Percentiles rank a stretch among this genome's conserved stretches.
Evolutionary conservation across 1,284 basidiomycete genomes (phyloP).

Genomic region (Gomphus bonarii): DNA sequence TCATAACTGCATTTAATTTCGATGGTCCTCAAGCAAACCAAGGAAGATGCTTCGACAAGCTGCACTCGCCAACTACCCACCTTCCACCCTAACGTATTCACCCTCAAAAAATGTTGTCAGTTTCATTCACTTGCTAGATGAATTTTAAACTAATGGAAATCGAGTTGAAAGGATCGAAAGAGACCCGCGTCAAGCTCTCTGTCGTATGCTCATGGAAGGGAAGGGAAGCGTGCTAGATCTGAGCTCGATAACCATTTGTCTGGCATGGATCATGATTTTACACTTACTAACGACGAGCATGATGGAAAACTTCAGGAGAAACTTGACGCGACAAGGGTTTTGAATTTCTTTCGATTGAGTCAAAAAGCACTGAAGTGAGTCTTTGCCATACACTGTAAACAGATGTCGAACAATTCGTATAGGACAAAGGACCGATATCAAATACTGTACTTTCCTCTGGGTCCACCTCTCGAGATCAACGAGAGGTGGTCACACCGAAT

Average conservation of each 20-base stretch:
- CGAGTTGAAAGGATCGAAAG: background rate
- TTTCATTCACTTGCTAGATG: background rate
- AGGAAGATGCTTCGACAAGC: constrained; percentile 2
- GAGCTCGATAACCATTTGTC: background rate
- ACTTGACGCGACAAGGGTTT: constrained; percentile 22
- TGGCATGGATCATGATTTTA: background rate
- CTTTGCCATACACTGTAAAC: constrained; percentile 12
- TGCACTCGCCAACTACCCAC: background rate
- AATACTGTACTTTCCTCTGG: constrained; percentile 62
- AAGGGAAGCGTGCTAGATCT: background rate
- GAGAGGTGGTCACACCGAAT: constrained; percentile 39
- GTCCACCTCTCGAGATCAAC: constrained; percentile 37
- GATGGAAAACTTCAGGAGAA: constrained; percentile 23
- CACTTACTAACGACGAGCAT: constrained; percentile 22
- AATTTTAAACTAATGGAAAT: background rate
- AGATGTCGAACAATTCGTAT: constrained; percentile 18
- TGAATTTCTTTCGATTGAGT: constrained; percentile 42
- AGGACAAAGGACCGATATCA: constrained; percentile 51
- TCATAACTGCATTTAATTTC: background rate
- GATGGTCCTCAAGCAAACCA: background rate
- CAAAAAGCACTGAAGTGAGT: constrained; percentile 12
- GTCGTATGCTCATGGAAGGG: background rate
- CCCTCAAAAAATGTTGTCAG: background rate
- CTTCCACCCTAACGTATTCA: background rate
- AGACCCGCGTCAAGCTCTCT: background rate